Conservation (phyloP, 2,329 filamentous ascomycete genomes). For the Pseudogymnoascus sp. region DNA sequence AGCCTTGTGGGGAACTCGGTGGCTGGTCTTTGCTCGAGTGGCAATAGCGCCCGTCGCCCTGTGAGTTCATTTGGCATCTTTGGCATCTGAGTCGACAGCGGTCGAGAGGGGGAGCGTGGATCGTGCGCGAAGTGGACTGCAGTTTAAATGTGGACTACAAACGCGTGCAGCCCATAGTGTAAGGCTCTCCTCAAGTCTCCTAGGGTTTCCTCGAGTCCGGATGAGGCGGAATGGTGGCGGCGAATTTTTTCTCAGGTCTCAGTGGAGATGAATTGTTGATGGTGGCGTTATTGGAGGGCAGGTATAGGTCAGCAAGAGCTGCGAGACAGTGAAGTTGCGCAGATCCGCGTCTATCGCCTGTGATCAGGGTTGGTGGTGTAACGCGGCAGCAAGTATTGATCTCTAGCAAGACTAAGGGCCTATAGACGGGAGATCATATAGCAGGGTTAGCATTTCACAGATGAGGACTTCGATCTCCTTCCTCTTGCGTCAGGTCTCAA, state of each 20-base stretch:
- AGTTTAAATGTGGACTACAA: not conserved
- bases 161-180: not conserved
- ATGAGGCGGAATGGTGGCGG: not conserved
- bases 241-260: not conserved
- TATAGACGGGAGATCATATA: not conserved
- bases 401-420: not conserved
- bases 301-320: not conserved
- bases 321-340: not conserved
- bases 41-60: not conserved
- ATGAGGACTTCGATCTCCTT: not conserved
- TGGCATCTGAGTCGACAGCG: not conserved
- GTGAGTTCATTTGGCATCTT: not conserved
- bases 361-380: not conserved
- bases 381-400: constrained; percentile 1
- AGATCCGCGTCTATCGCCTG: constrained; percentile 8
- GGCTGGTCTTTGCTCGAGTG: not conserved
- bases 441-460: not conserved
- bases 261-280: not conserved
- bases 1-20: constrained; percentile 3
- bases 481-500: not conserved
- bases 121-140: not conserved
- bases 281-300: not conserved
- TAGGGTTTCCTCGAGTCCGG: not conserved
- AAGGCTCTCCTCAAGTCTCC: not conserved
- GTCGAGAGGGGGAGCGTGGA: not conserved